A percentile compares a stretch with the other conserved stretches of the same genome.
These are phyloP conservation scores for Trametes cubensis DNA, from an alignment of 768 basidiomycete genomes.

Conservation along the genomic window DNA sequence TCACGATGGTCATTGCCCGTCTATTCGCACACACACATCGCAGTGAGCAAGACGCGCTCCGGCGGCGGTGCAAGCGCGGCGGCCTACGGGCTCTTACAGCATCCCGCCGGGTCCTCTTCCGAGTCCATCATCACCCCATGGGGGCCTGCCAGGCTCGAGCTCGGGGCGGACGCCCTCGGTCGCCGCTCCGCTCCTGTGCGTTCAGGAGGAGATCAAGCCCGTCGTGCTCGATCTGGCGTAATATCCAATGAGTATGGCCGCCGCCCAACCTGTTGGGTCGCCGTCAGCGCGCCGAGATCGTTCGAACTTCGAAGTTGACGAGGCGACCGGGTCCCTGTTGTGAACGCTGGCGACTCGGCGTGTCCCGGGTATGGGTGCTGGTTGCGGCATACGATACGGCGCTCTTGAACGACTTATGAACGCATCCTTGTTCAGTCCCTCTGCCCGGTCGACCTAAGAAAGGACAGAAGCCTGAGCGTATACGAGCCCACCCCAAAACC, in stretches of 20 bases:
- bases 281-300: slow-evolving; percentile 1
- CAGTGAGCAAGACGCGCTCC: slow-evolving; percentile 16
- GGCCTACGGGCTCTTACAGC: not conserved
- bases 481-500: slow-evolving; percentile 68
- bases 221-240: slow-evolving; percentile 11
- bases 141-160: too few relatives aligned
- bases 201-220: too few relatives aligned
- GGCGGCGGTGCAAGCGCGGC: slow-evolving; percentile 13
- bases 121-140: too few relatives aligned
- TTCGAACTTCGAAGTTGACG: too few relatives aligned
- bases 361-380: slow-evolving; percentile 40
- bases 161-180: too few relatives aligned
- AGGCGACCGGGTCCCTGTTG: slow-evolving; percentile 10
- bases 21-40: slow-evolving; percentile 21
- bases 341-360: slow-evolving; percentile 12
- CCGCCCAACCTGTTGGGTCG: slow-evolving; percentile 1
- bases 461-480: slow-evolving; percentile 36
- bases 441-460: slow-evolving; percentile 46
- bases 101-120: too few relatives aligned
- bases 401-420: slow-evolving; percentile 55
- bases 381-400: slow-evolving; percentile 56
- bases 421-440: slow-evolving; percentile 38
- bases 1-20: slow-evolving; percentile 65
- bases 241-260: slow-evolving; percentile 18
- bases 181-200: too few relatives aligned